Base-by-base conservation (phyloP, 768 basidiomycete species). In the Tylopilus subfusipes region DNA sequence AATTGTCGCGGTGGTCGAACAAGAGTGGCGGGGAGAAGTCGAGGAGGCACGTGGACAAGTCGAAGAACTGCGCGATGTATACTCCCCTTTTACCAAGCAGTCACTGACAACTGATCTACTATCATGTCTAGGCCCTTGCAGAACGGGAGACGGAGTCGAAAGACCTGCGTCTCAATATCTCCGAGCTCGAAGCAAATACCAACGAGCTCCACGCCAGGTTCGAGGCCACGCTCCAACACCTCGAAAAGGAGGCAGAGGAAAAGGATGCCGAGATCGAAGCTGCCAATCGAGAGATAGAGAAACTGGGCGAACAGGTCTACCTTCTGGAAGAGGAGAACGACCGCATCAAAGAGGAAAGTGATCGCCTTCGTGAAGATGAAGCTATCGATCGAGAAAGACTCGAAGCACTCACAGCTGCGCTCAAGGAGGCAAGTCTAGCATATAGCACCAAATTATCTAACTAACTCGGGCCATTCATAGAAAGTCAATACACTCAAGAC, bases 11-110 rank as follows among this genome's bases (percentile, higher is more conserved):
- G 78, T 80, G 3, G 85, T 93, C 8, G 90, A 92, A 63, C 82
- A 85, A 40, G 90, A 91, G 62, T 96, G 93, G 93, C 75, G 86
- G 52, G 89, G 88, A 4, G 94, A 96, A 65, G 84, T 95, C 3
- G 84, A 92, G 57, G 90, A 93, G 59, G 84, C 84, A 2, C 78
- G 86, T 55, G 80, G 76, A 3, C 90, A 91, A 61, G 82, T 86
- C 1, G 90, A 93, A 52, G 90, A 95, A 68, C 76, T 90, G 16
- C 78, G 80, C 24, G 88, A 89, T 68, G 88, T 90, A 64, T 54
- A 79, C 73, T 24, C 36, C 2, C 30, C 27, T 54, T 30, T 38
- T 36, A 16, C 19, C 11, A 12, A 42, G 14, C 18, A 22, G 0
- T 1, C 40, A 10, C 8, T 3, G 19, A 31, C 34, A n/a, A 11